Conservation (phyloP, 192 early-diverging fungal species). For the Coemansia sp. region DNA sequence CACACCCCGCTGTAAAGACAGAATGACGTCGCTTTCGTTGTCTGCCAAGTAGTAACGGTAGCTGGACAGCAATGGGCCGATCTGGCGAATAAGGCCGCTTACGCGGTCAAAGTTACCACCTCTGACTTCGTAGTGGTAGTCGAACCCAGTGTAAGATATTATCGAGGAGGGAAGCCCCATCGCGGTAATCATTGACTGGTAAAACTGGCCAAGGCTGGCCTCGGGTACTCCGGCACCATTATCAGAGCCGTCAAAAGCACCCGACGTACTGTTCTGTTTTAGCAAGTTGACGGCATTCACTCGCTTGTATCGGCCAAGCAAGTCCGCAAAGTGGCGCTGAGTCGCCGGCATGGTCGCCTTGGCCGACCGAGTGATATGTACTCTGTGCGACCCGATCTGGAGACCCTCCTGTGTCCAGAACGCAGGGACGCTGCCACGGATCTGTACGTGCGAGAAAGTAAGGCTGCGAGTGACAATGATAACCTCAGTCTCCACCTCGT, state of each 20-base stretch:
- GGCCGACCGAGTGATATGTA: conserved; percentile 76
- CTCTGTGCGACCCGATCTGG: conserved; percentile 79
- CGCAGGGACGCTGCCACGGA: conserved; percentile 85
- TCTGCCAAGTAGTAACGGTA: conserved; percentile 74
- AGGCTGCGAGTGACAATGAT: conserved; percentile 60
- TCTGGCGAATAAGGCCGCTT: conserved; percentile 55
- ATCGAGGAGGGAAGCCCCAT: conserved; percentile 48
- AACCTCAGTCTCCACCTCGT: conserved; percentile 97
- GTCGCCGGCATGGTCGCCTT: conserved; percentile 85
- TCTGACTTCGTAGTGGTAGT: conserved; percentile 79
- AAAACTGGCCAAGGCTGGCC: conserved; percentile 66
- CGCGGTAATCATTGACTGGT: conserved; percentile 53
- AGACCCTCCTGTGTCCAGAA: conserved; percentile 97
- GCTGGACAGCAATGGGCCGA: conserved; percentile 55
- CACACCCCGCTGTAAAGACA: conserved; percentile 75
- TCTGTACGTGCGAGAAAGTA: conserved; percentile 75
- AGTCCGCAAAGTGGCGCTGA: conserved; percentile 68
- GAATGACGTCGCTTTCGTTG: conserved; percentile 54
- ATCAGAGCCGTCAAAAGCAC: conserved; percentile 8
- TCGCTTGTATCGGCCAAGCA: conserved; percentile 69
- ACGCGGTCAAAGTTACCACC: conserved; percentile 78
- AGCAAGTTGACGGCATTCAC: conserved; percentile 82
- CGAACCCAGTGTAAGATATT: conserved; percentile 72
- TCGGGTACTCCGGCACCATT: conserved; percentile 54
- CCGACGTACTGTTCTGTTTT: conserved; percentile 54